Evolutionary conservation across 2,329 filamentous ascomycete species (phyloP).

Genomic region (Onygenales sp.): DNA sequence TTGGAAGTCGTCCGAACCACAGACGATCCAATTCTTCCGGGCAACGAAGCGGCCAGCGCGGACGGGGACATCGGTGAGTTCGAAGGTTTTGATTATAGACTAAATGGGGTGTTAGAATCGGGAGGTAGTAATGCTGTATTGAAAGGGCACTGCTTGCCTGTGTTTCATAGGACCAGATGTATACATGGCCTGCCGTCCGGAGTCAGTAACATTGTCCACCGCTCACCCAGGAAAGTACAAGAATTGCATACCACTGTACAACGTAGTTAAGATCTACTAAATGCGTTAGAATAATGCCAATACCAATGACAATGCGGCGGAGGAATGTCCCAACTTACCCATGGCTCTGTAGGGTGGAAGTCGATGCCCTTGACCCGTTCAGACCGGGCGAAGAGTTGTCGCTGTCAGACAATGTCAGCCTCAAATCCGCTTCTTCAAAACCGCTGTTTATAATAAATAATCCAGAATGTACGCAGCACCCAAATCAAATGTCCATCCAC

Average conservation of each 20-base stretch:
- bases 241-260: slow-evolving; percentile 72
- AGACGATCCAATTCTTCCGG: slow-evolving; percentile 98
- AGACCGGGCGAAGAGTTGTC: slow-evolving; percentile 76
- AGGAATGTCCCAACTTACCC: slow-evolving; percentile 47
- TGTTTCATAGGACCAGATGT: slow-evolving; percentile 98
- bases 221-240: neutral
- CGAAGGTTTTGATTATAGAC: slow-evolving; percentile 96
- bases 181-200: slow-evolving; percentile 68
- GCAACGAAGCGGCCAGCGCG: slow-evolving; percentile 93
- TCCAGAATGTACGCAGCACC: neutral
- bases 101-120: slow-evolving; percentile 23
- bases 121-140: neutral
- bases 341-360: slow-evolving; percentile 94
- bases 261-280: slow-evolving; percentile 65
- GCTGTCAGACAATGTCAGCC: slow-evolving; percentile 44
- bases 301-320: neutral
- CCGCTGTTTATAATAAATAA: slow-evolving; percentile 1
- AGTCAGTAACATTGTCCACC: slow-evolving; percentile 4
- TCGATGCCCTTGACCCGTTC: slow-evolving; percentile 97
- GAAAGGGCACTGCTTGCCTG: slow-evolving; percentile 42
- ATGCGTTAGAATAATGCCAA: slow-evolving; percentile 15
- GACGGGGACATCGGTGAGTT: slow-evolving; percentile 95
- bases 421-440: neutral
- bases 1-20: slow-evolving; percentile 87
- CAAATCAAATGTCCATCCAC: slow-evolving; percentile 10